These are phyloP conservation scores for Pythium graminicola DNA, from an alignment of 352 stramenopile species.

Conservation along the genomic window DNA sequence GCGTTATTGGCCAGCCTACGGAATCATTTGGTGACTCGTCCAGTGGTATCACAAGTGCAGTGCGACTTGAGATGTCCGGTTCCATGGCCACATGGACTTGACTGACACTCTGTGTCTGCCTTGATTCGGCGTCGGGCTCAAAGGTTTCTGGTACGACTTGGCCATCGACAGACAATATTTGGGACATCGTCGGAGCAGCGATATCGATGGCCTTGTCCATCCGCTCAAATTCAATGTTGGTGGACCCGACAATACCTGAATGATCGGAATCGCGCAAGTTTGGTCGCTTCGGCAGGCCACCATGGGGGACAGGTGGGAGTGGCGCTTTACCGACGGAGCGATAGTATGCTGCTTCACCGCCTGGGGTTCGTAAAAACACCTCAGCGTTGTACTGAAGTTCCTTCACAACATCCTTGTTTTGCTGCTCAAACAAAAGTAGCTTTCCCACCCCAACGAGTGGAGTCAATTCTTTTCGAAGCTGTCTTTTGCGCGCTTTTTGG, in stretches of 20 bases:
- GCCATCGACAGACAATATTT: not conserved
- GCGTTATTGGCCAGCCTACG: constrained; percentile 34
- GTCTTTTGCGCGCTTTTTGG: constrained; percentile 64
- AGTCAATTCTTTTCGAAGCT: constrained; percentile 61
- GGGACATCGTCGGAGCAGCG: constrained; percentile 15
- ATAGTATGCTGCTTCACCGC: constrained; percentile 70
- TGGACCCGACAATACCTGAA: not conserved
- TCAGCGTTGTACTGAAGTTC: constrained; percentile 86
- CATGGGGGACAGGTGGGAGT: constrained; percentile 45
- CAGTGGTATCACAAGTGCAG: constrained; percentile 56
- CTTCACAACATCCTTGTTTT: constrained; percentile 90
- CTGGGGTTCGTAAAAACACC: constrained; percentile 62
- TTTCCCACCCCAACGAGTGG: constrained; percentile 69
- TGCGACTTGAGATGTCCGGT: constrained; percentile 34
- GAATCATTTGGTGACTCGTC: constrained; percentile 67
- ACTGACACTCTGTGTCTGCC: not conserved
- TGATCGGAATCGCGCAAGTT: constrained; percentile 10
- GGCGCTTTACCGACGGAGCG: constrained; percentile 52
- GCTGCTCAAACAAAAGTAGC: constrained; percentile 82
- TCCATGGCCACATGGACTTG: constrained; percentile 26
- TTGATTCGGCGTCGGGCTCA: not conserved
- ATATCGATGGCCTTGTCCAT: constrained; percentile 18
- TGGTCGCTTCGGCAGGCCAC: constrained; percentile 26
- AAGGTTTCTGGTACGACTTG: not conserved
- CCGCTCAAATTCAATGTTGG: not conserved